Conservation (phyloP, 768 basidiomycete genomes). For the Kwoniella mangroviensis region DNA sequence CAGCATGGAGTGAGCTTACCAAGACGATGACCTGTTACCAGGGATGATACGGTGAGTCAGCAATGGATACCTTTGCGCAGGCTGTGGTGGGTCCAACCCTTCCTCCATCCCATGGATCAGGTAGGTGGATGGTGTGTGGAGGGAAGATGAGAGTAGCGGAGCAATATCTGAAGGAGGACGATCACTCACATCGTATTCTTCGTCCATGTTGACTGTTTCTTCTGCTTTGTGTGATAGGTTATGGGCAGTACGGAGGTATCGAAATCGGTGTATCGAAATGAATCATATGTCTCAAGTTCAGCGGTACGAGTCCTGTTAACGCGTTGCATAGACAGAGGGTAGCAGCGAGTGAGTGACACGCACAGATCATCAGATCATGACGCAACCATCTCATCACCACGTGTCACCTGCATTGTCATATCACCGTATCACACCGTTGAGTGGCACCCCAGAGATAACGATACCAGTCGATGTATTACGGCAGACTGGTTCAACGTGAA, state of each 20-base stretch:
- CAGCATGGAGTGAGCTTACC: conserved; percentile 27
- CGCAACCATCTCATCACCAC: conserved; percentile 19
- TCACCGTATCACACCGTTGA: conserved; percentile 10
- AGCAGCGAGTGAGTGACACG: conserved; percentile 17
- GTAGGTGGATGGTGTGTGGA: no score
- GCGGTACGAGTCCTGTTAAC: no score
- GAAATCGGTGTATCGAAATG: no score
- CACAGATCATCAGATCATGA: conserved; percentile 13
- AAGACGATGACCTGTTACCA: conserved; percentile 52
- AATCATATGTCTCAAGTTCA: no score
- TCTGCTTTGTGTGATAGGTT: conserved; percentile 6
- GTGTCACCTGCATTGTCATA: conserved; percentile 6
- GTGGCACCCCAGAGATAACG: conserved; percentile 12
- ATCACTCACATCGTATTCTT: conserved; percentile 86
- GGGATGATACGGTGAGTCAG: not conserved
- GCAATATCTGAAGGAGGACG: not conserved
- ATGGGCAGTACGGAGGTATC: no score
- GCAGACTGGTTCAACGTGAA: not conserved
- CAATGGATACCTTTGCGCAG: no score
- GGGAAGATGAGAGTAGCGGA: not conserved
- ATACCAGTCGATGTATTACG: not conserved
- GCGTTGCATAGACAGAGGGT: not conserved
- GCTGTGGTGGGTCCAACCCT: no score
- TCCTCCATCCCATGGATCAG: no score
- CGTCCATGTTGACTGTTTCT: conserved; percentile 74